These are phyloP conservation scores for Pterulicium gracile DNA, from an alignment of 1,284 basidiomycete genomes.

Conservation along the genomic window DNA sequence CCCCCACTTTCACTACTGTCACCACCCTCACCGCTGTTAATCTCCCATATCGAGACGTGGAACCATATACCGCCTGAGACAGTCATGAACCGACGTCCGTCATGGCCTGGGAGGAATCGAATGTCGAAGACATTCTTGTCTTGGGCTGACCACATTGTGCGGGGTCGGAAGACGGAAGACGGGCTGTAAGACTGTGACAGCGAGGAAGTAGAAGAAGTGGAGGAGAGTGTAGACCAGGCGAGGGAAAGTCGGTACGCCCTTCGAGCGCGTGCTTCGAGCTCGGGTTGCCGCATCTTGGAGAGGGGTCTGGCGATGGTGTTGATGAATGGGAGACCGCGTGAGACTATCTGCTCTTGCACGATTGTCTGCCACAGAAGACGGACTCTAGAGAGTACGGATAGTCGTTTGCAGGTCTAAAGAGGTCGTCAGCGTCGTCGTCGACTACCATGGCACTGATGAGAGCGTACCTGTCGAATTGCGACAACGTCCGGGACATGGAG, in stretches of 20 bases:
- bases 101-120: slow-evolving; percentile 35
- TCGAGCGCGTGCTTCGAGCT: slow-evolving; percentile 34
- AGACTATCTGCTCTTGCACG: slow-evolving; percentile 29
- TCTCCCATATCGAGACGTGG: background rate
- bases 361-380: slow-evolving; percentile 46
- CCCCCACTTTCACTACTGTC: slow-evolving; percentile 36
- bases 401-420: slow-evolving; percentile 36
- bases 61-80: slow-evolving; percentile 48
- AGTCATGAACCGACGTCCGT: slow-evolving; percentile 34
- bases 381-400: slow-evolving; percentile 29
- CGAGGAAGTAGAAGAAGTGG: background rate
- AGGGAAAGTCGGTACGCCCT: slow-evolving; percentile 30
- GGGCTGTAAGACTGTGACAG: no score
- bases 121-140: slow-evolving; percentile 21
- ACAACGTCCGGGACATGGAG: slow-evolving; percentile 38
- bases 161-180: background rate
- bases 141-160: background rate
- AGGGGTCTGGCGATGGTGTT: slow-evolving; percentile 12
- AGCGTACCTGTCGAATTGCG: slow-evolving; percentile 32
- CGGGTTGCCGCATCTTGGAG: slow-evolving; percentile 20
- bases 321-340: slow-evolving; percentile 37
- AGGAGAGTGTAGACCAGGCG: slow-evolving; percentile 29
- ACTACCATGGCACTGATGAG: background rate
- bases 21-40: slow-evolving; percentile 19
- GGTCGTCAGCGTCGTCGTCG: slow-evolving; percentile 1